phyloP scores from a whole-genome alignment of 1,139 yeast species.

The Zhuliangozyma blackwelliae region DNA sequence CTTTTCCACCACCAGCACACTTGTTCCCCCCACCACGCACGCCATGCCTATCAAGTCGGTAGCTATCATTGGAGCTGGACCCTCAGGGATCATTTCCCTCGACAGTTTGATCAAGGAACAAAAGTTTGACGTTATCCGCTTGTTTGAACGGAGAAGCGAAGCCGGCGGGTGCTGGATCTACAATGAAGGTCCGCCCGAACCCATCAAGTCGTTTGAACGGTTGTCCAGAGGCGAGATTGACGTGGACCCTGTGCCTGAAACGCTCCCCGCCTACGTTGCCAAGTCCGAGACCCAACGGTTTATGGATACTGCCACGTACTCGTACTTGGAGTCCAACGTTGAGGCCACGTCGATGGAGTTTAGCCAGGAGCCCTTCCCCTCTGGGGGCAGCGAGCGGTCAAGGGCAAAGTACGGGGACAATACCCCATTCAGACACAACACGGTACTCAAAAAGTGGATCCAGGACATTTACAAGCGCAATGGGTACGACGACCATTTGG shows the following conservation, averaged over 20 bases:
- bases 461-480: conserved; percentile 27
- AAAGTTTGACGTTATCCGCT: conserved; percentile 38
- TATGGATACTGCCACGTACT: conserved; percentile 39
- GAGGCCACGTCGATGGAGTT: conserved; percentile 57
- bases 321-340: conserved; percentile 57
- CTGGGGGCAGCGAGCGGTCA: conserved; percentile 11
- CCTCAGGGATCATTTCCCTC: conserved; percentile 58
- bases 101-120: conserved; percentile 48
- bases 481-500: conserved; percentile 23
- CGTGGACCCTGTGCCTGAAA: conserved; percentile 16
- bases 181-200: conserved; percentile 21
- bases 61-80: conserved; percentile 66
- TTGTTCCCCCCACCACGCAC: too few relatives aligned
- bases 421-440: conserved; percentile 48
- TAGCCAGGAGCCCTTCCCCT: conserved; percentile 40
- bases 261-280: conserved; percentile 23
- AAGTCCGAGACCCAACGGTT: conserved; percentile 22
- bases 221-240: conserved; percentile 11
- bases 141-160: conserved; percentile 37
- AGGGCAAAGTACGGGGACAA: conserved; percentile 16
- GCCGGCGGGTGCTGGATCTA: conserved; percentile 47
- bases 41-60: conserved; percentile 17
- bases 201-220: conserved; percentile 12
- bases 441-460: conserved; percentile 45
- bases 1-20: too few relatives aligned